Base-by-base conservation (phyloP, 768 basidiomycete species). In the Boletus pseudopeckii region DNA sequence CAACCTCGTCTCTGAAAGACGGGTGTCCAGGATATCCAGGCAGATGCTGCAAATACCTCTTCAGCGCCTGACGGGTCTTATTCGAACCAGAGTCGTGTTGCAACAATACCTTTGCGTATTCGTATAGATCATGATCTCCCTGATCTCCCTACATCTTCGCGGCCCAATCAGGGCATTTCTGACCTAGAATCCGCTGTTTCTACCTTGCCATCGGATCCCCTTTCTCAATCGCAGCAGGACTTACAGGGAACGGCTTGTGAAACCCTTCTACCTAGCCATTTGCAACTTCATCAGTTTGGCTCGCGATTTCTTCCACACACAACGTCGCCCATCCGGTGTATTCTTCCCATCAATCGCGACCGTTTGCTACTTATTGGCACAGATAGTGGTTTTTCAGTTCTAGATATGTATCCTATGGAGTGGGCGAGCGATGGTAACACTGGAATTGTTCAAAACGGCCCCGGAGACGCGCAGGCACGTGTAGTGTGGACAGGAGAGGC, bases 251-350 rank as follows among this genome's bases (percentile, higher is more conserved):
- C 69, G 75, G 36, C 80, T 77, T 41, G 78, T 75, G 66, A 80
- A 83, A 63, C 71, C 59, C 20, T 74, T 82, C n/a, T 66, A 68
- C 87, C 89, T 0, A 83, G 80, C 2, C 88, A 84, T 61, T 71
- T 91, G 20, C 79, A 79, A 56, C 68, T 92, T 45, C 85, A 85
- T 61, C 81, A 88, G 39, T 92, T 93, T 65, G 91, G 91, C 20
- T 92, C 90, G 18, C 80, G 90, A 15, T 93, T 93, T 66, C 75
- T 93, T 33, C 90, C 91, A 11, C 91, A 93, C 62, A 73, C 90
- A 15, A 86, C 81, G 3, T 77, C 80, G 1, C 88, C 80, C 32
- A 92, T 93, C 55, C 82, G 84, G 51, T 86, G 87, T 68, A 67
- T 92, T 11, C 76, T 93, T 32, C 89, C 91, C 8, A 64, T 93